These are phyloP conservation scores for Trametes cinnabarina DNA, from an alignment of 768 basidiomycete species.

Conservation along the genomic window DNA sequence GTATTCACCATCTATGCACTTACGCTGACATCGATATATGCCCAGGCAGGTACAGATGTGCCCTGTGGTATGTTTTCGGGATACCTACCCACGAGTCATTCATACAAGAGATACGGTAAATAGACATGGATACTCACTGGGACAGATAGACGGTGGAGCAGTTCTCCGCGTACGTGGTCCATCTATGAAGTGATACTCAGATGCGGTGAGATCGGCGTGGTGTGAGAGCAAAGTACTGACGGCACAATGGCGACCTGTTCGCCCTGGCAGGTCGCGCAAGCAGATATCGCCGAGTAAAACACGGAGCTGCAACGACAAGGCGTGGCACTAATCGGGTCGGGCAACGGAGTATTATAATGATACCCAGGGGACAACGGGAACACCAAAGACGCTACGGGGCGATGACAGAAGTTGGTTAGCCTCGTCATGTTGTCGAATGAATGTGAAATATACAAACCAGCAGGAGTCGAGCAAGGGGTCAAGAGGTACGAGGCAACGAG, in stretches of 20 bases:
- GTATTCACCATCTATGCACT: background rate
- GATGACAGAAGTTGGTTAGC: too few species aligned
- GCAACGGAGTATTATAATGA: constrained; percentile 11
- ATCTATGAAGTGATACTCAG: background rate
- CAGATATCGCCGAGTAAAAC: constrained; percentile 12
- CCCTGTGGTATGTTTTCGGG: constrained; percentile 6
- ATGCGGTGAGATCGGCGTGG: too few species aligned
- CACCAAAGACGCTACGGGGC: constrained; percentile 5
- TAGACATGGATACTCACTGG: background rate
- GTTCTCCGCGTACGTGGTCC: background rate
- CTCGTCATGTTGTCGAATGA: background rate
- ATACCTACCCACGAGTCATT: background rate
- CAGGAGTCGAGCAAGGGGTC: background rate
- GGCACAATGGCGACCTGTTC: background rate
- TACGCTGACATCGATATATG: constrained; percentile 15
- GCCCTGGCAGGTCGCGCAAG: constrained; percentile 15
- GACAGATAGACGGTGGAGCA: constrained; percentile 1
- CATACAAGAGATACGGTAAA: background rate
- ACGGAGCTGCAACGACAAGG: constrained; percentile 14
- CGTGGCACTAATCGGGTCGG: constrained; percentile 1
- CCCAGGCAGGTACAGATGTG: constrained; percentile 14
- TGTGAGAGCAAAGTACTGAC: background rate
- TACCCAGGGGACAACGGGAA: constrained; percentile 1
- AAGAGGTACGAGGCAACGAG: constrained; percentile 11
- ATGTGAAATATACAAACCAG: background rate